Conservation (phyloP, 495 filamentous ascomycete genomes). For the Aspergillus baeticus region DNA sequence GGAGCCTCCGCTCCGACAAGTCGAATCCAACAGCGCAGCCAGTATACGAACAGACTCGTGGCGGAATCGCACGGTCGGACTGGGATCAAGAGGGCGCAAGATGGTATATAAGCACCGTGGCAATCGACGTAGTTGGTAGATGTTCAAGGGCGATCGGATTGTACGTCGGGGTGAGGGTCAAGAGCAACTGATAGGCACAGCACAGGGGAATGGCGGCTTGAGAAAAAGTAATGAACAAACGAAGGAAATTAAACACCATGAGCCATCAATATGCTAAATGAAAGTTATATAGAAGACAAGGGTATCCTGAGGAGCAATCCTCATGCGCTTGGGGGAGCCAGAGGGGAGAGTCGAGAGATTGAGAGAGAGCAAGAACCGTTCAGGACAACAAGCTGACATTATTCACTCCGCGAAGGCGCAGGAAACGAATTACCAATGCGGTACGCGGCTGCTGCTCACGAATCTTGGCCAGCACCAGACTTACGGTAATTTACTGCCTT, state of each 20-base stretch:
- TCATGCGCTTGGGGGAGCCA: conserved; percentile 7
- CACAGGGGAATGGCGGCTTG: conserved; percentile 9
- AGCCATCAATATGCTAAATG: conserved; percentile 22
- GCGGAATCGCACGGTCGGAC: not conserved
- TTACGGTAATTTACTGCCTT: conserved; percentile 2
- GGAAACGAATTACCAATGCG: conserved; percentile 16
- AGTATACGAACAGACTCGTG: conserved; percentile 13
- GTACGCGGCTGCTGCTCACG: not conserved
- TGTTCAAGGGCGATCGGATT: not conserved
- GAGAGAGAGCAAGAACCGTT: conserved; percentile 14
- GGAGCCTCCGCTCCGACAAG: conserved; percentile 33
- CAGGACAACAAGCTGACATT: conserved; percentile 14
- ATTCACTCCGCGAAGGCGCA: conserved; percentile 13
- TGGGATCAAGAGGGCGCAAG: not conserved
- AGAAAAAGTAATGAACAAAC: conserved; percentile 19
- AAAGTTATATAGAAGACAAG: conserved; percentile 12
- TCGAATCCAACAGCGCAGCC: conserved; percentile 25
- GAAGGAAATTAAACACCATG: conserved; percentile 19
- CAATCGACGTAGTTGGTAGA: not conserved
- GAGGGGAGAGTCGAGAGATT: conserved; percentile 19
- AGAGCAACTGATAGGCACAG: conserved; percentile 3
- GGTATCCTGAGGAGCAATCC: conserved; percentile 9
- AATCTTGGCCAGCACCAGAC: conserved; percentile 8
- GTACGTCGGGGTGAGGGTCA: not conserved
- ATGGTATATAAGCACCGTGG: not conserved